These are phyloP conservation scores for Fusarium sp. DNA, from an alignment of 2,329 filamentous ascomycete species.

Conservation along the genomic window DNA sequence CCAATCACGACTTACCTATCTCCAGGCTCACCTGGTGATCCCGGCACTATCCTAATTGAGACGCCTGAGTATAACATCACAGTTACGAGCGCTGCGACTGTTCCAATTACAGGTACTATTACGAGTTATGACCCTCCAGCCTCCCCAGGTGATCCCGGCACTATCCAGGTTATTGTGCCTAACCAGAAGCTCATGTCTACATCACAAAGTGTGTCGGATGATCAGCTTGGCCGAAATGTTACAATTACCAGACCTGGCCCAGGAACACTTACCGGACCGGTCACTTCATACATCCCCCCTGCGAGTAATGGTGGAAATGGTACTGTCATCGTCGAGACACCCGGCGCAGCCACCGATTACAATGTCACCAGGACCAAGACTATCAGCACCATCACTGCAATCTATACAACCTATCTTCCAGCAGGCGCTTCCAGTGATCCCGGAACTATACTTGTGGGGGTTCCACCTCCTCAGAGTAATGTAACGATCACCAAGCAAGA, in stretches of 20 bases:
- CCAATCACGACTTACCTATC: conserved; percentile 12
- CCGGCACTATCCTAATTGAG: conserved; percentile 18
- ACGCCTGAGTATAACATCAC: conserved; percentile 20
- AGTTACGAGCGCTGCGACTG: background rate
- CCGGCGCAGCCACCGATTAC: conserved; percentile 1
- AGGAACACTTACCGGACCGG: conserved; percentile 18
- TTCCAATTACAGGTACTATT: background rate
- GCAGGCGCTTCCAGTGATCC: conserved; percentile 17
- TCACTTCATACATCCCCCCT: conserved; percentile 25
- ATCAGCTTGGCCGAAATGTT: conserved; percentile 7
- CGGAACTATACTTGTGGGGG: conserved; percentile 23
- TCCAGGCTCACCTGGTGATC: conserved; percentile 2
- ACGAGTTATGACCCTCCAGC: conserved; percentile 21
- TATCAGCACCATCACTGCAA: conserved; percentile 19
- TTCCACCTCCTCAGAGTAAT: conserved; percentile 14
- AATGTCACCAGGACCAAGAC: conserved; percentile 27
- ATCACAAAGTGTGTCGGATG: background rate
- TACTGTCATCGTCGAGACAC: conserved; percentile 29
- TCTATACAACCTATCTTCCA: conserved; percentile 27
- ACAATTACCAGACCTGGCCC: conserved; percentile 22
- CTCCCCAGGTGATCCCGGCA: conserved; percentile 20
- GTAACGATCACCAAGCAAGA: conserved; percentile 24
- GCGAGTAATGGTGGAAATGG: conserved; percentile 12
- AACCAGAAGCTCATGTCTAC: background rate
- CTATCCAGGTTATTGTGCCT: conserved; percentile 21